Conservation (phyloP, 2,329 filamentous ascomycete genomes). For the Claviceps africana region DNA sequence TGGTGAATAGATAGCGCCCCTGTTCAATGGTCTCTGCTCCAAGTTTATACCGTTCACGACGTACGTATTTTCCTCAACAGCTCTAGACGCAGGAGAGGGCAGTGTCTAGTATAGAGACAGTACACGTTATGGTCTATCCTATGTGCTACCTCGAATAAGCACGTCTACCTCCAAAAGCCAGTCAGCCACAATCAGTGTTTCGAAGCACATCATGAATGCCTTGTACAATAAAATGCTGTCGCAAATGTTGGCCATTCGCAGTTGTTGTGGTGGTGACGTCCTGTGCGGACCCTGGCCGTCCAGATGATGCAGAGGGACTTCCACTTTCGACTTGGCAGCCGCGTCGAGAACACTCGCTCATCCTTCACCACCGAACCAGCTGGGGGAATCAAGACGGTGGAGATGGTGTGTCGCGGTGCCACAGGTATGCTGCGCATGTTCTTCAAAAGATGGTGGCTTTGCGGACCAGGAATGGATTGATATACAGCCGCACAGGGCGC, state of each 20-base stretch:
- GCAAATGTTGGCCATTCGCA: not conserved
- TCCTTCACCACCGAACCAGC: not conserved
- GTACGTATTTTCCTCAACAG: too few species aligned
- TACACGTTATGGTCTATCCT: not conserved
- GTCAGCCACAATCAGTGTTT: not conserved
- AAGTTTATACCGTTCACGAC: too few species aligned
- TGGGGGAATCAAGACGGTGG: not conserved
- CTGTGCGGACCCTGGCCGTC: not conserved
- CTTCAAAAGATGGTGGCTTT: not conserved
- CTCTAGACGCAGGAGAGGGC: not conserved
- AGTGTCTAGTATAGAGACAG: not conserved
- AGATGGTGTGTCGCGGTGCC: not conserved
- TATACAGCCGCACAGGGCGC: not conserved
- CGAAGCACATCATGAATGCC: not conserved
- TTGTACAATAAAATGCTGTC: not conserved
- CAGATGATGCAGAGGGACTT: not conserved
- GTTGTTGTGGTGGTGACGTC: not conserved
- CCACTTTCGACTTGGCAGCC: not conserved
- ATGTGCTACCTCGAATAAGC: not conserved
- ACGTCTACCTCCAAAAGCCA: not conserved
- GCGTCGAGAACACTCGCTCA: not conserved
- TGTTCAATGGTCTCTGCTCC: too few species aligned
- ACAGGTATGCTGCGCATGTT: not conserved
- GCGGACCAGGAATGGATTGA: not conserved
- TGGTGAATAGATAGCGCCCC: not conserved